Evolutionary conservation across 305 asterid genomes (phyloP).

Genomic region (Salvia sclarea): DNA sequence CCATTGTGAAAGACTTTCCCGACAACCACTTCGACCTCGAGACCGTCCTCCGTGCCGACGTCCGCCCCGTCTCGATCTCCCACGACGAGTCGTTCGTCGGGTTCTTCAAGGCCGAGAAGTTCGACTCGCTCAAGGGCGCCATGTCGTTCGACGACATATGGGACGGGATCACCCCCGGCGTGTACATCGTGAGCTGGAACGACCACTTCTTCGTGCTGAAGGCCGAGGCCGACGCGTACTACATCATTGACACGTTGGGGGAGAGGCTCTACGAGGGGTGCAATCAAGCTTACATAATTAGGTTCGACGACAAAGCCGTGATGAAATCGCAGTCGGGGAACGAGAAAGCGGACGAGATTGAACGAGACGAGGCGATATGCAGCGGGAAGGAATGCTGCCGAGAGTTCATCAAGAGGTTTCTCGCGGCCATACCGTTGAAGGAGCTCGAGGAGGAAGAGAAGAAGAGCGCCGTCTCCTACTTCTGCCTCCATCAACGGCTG

Average conservation of each 20-base stretch:
- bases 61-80: conserved; percentile 52
- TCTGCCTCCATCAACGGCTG: conserved; percentile 56
- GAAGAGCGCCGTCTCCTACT: conserved; percentile 50
- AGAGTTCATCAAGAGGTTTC: conserved; percentile 65
- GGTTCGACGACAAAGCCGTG: conserved; percentile 47
- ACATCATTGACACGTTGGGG: conserved; percentile 70
- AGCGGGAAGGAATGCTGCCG: conserved; percentile 68
- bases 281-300: conserved; percentile 56
- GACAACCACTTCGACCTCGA: conserved; percentile 77
- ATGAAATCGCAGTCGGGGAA: conserved; percentile 24
- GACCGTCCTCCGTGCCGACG: conserved; percentile 51
- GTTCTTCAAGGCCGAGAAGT: conserved; percentile 58
- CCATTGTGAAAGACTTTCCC: conserved; percentile 50
- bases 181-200: conserved; percentile 74
- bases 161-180: conserved; percentile 45
- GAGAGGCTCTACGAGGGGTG: conserved; percentile 72
- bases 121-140: conserved; percentile 54
- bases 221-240: conserved; percentile 49
- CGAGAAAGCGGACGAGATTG: background rate
- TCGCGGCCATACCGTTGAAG: conserved; percentile 60
- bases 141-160: conserved; percentile 72
- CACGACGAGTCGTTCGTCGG: conserved; percentile 59
- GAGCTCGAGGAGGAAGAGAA: conserved; percentile 66
- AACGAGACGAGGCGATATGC: conserved; percentile 41
- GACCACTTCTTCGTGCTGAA: conserved; percentile 78